Conservation (phyloP, 106 monocot species). For the Dendrobium chrysotoxum region DNA sequence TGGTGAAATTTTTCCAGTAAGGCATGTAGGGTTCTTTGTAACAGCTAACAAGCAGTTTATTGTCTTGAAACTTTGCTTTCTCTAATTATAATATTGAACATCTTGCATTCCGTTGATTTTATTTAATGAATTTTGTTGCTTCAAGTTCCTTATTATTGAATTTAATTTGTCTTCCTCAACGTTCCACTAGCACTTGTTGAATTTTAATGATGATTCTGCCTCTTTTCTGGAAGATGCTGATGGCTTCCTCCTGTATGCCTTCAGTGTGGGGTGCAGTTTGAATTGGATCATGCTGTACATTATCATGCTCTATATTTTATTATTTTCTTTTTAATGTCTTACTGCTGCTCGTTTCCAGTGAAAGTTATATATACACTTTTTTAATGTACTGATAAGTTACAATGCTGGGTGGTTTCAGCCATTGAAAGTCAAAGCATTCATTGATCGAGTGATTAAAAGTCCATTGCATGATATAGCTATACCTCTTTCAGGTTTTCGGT, state of each 20-base stretch:
- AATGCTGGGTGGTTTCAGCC: slow-evolving; percentile 50
- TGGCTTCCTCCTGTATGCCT: not conserved
- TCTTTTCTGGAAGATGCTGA: not conserved
- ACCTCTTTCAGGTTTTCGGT: slow-evolving; percentile 94
- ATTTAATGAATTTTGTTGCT: not conserved
- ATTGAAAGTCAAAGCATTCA: slow-evolving; percentile 83
- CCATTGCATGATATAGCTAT: slow-evolving; percentile 93
- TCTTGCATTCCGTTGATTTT: not conserved
- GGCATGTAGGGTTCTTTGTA: no score
- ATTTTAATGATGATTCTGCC: not conserved
- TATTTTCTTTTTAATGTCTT: not conserved
- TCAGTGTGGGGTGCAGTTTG: not conserved
- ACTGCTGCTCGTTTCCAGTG: not conserved
- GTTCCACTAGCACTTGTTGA: not conserved
- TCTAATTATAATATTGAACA: not conserved
- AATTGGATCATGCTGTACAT: not conserved
- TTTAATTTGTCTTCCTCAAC: not conserved
- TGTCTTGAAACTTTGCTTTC: not conserved
- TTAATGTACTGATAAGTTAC: slow-evolving; percentile 15
- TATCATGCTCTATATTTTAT: not conserved
- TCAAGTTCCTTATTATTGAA: not conserved
- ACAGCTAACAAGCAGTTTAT: not conserved
- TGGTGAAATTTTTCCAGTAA: no score
- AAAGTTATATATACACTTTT: not conserved
- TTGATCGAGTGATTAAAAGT: slow-evolving; percentile 91